Base-by-base conservation (phyloP, 2,329 filamentous ascomycete genomes). In the Calonectria pseudoreteaudii region DNA sequence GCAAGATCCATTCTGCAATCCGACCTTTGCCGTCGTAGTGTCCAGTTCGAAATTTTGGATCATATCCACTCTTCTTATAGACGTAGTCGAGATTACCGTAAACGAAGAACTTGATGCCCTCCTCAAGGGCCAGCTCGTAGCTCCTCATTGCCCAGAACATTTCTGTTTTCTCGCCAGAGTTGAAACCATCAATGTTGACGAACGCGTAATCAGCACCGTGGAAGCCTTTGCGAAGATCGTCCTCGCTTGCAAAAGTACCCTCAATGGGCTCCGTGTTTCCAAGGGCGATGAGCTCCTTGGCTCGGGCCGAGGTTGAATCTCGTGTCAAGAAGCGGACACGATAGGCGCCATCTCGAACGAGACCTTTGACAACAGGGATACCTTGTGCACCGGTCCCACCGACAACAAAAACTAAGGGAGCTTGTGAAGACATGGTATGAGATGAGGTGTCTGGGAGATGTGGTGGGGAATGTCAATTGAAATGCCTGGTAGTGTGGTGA, bases 11-110 rank as follows among this genome's bases (percentile, higher is more conserved):
- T 72, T 88, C 83, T 0, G 81, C 86, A 9, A 88, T 76, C 14
- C 87, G 79, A 3, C 87, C 87, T 77, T 88, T 88, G 5, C 81
- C 84, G 72, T 87, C 87, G 62, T 88, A 89, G 79, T 91, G 89
- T 0, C 88, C 89, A 1, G 80, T 80, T 13, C 87, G 85, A 69
- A 86, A 87, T 50, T 85, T 83, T 0, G 86, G 83, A 28, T 88
- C 82, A 75, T 87, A 90, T 0, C 85, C 86, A 31, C 83, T 81
- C 76, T 88, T 86, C 81, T 89, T 89, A 49, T 86, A 85, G 0
- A 76, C 83, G 70, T 86, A 90, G 74, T 90, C 89, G 14, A 91
- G 81, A 62, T 87, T 88, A 0, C 87, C 87, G 71, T 87, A 90
- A 30, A 86, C 82, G 76, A 88, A 86, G 76, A 87, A 84, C 77